Evolutionary conservation across 2,329 filamentous ascomycete genomes (phyloP), one percentile per base, ranked within the genome.

Genomic region (Colletotrichum siamense): DNA sequence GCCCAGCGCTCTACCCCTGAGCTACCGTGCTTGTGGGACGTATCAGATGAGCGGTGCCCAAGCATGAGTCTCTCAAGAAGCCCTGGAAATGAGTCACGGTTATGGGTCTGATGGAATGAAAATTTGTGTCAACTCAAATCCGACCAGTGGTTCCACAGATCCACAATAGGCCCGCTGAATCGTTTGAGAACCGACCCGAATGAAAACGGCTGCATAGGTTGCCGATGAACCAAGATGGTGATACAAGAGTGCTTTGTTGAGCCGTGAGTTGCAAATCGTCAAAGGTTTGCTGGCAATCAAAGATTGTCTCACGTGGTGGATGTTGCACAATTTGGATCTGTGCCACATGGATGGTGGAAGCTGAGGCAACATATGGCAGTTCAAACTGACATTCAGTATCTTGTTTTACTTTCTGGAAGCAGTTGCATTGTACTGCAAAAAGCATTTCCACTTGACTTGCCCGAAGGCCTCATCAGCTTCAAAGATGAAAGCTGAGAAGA

Each of bases 1-100:
- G 72, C 72, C 72, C 68, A 71, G 72, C 72, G 72, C 72, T 75
- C 72, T 75, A 71, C 72, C 72, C 72, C 72, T 75, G 68, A 75
- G 72, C 68, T 75, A 75, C 62, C 62, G 68, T 75, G 72, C 67
- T 71, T 55, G 0, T 10, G 8, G 18, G 32, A 15, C 16, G 8
- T 34, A 4, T n/a, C n/a, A 0, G 2, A 4, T 5, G 28, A 26
- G 22, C 55, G 8, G 6, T 52, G 3, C 3, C 0, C 1, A 1
- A 36, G 5, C 8, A 62, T 32, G 30, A 7, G 8, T 44, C 13
- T 62, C 2, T 24, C 4, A 62, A 44, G 52, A 59, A 8, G 15
- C 22, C 16, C 4, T 13, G 12, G 16, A 10, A 18, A 16, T 44
- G 67, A 69, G 34, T 61, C 67, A 49, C 32, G 44, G n/a, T 3